Conservation (phyloP, 495 filamentous ascomycete species). For the Chaetomium tenue region DNA sequence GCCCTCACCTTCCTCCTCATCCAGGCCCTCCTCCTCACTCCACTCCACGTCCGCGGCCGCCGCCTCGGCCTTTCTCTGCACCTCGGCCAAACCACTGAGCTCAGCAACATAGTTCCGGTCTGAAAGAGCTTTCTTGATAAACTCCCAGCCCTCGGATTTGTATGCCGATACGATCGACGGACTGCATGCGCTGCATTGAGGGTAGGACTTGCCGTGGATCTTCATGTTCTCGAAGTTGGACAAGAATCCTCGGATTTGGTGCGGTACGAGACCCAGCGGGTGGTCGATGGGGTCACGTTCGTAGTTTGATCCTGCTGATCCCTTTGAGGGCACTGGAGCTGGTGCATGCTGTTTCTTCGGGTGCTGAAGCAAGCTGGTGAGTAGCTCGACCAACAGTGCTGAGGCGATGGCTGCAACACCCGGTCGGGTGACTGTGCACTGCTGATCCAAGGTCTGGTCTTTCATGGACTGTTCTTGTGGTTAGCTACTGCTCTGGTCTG, state of each 20-base stretch:
- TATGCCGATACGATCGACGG: constrained; percentile 71
- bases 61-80: constrained; percentile 74
- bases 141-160: constrained; percentile 72
- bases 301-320: constrained; percentile 35
- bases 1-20: constrained; percentile 48
- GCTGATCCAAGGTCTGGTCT: constrained; percentile 92
- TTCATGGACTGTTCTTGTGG: constrained; percentile 70
- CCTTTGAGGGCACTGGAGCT: constrained; percentile 39
- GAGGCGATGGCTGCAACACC: constrained; percentile 91
- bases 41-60: constrained; percentile 46
- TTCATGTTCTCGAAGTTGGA: constrained; percentile 78
- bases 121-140: constrained; percentile 81
- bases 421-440: constrained; percentile 95
- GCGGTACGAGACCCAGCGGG: constrained; percentile 84
- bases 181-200: constrained; percentile 91
- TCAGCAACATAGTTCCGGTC: constrained; percentile 87
- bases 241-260: constrained; percentile 92
- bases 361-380: constrained; percentile 87
- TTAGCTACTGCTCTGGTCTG: constrained; percentile 41
- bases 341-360: constrained; percentile 62
- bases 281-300: constrained; percentile 61
- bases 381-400: constrained; percentile 83
- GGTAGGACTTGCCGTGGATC: constrained; percentile 77
- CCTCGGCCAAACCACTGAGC: constrained; percentile 85
- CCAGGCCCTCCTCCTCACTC: constrained; percentile 44